A percentile compares a stretch with the other conserved stretches of the same genome.
Conservation (phyloP, 2,329 filamentous ascomycete genomes). For the Paramyrothecium sp. region DNA sequence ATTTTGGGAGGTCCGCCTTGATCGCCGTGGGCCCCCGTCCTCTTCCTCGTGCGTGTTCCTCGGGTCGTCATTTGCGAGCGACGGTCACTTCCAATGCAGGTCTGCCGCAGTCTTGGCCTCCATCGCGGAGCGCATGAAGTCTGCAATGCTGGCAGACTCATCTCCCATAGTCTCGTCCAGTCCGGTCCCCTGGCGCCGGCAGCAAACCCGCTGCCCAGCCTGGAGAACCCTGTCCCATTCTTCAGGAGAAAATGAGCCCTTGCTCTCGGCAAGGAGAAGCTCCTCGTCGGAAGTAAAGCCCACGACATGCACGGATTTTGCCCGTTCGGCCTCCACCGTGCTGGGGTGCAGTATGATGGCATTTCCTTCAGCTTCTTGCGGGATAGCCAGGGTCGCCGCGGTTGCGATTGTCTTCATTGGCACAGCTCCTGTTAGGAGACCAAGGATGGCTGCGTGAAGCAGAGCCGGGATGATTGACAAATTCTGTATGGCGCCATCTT, state of each 20-base stretch:
- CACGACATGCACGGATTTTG: conserved; percentile 77
- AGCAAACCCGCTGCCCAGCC: conserved; percentile 66
- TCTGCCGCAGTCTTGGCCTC: conserved; percentile 52
- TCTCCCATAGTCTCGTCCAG: conserved; percentile 46
- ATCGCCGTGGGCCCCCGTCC: background rate
- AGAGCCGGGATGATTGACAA: conserved; percentile 78
- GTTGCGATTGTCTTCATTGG: conserved; percentile 74
- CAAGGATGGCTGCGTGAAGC: conserved; percentile 74
- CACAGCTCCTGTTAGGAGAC: conserved; percentile 78
- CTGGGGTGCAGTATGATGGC: conserved; percentile 59
- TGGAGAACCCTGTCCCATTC: conserved; percentile 74
- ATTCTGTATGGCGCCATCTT: conserved; percentile 49
- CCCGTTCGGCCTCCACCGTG: conserved; percentile 57
- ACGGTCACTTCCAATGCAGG: conserved; percentile 55
- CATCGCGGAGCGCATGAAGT: conserved; percentile 61
- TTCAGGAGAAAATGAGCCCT: conserved; percentile 72
- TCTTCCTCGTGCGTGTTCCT: background rate
- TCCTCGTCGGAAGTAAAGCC: conserved; percentile 74
- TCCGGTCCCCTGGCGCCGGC: conserved; percentile 34
- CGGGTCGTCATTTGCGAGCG: background rate
- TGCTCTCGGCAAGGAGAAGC: conserved; percentile 76
- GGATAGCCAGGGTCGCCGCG: conserved; percentile 62
- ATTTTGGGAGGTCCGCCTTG: background rate
- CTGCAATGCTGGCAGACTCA: conserved; percentile 50
- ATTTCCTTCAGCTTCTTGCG: conserved; percentile 34